Percentiles rank a stretch among this genome's conserved stretches.
phyloP scores from a whole-genome alignment of 1,284 basidiomycete species.

The Trichosporon ovoides region DNA sequence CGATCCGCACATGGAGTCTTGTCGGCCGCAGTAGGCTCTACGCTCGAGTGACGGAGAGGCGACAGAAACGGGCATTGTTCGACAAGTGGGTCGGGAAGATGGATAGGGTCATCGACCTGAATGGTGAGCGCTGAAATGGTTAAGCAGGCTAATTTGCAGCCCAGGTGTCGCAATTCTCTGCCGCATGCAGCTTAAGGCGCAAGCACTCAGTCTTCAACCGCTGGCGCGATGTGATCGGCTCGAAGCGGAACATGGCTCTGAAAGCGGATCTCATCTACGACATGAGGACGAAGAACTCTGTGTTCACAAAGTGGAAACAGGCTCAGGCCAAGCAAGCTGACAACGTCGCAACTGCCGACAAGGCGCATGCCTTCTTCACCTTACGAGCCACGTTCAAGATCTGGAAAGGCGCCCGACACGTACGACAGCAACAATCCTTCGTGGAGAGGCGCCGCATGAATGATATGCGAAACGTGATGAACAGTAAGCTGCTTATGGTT shows the following conservation, averaged over 20 bases:
- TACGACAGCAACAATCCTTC: slow-evolving; percentile 20
- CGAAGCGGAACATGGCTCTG: slow-evolving; percentile 21
- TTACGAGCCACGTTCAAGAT: slow-evolving; percentile 26
- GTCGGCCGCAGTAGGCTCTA: slow-evolving; percentile 17
- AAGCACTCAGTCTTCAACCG: slow-evolving; percentile 19
- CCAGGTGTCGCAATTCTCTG: slow-evolving; percentile 6
- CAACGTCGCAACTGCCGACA: slow-evolving; percentile 31
- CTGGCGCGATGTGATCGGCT: slow-evolving; percentile 28
- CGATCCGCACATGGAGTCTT: slow-evolving; percentile 16
- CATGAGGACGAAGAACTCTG: slow-evolving; percentile 10
- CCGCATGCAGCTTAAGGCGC: background rate
- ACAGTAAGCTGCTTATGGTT: background rate
- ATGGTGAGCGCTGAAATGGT: slow-evolving; percentile 7
- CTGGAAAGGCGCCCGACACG: slow-evolving; percentile 24
- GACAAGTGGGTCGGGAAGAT: slow-evolving; percentile 11
- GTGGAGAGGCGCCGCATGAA: slow-evolving; percentile 14
- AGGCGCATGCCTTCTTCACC: slow-evolving; percentile 38
- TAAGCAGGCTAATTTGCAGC: slow-evolving; percentile 7
- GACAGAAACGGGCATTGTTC: background rate
- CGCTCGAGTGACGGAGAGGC: slow-evolving; percentile 14
- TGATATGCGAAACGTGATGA: background rate
- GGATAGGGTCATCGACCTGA: background rate
- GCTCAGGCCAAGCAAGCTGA: slow-evolving; percentile 18
- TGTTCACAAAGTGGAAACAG: slow-evolving; percentile 27
- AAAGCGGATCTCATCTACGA: slow-evolving; percentile 31